Evolutionary conservation across 129 eudicot genomes (phyloP).

Genomic region (Saussurea involucrata): DNA sequence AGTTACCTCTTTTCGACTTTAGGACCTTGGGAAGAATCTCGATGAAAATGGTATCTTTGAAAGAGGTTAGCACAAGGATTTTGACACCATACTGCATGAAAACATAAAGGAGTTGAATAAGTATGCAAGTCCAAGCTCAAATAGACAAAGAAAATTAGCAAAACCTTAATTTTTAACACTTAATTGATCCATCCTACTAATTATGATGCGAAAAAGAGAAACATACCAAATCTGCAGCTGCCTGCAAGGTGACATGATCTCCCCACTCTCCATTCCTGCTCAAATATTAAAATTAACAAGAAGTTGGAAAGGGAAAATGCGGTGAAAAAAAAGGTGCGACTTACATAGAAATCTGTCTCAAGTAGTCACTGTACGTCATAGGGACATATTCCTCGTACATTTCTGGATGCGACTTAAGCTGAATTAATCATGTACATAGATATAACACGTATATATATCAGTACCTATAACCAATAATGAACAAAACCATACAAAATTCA

Average conservation of each 20-base stretch:
- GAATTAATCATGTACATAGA: constrained; percentile 5
- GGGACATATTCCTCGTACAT: constrained; percentile 61
- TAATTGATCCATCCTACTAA: neutral
- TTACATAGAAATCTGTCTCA: constrained; percentile 51
- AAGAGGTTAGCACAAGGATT: constrained; percentile 55
- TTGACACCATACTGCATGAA: constrained; percentile 53
- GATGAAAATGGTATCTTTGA: constrained; percentile 48
- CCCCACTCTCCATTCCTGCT: constrained; percentile 34
- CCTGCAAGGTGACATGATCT: constrained; percentile 33
- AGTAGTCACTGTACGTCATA: constrained; percentile 48
- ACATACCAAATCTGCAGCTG: constrained; percentile 28
- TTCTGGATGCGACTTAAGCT: constrained; percentile 59
- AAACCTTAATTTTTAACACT: neutral
- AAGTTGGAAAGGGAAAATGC: neutral
- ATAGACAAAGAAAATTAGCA: neutral
- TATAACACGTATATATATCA: constrained; percentile 8
- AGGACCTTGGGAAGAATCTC: constrained; percentile 60
- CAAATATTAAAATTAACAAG: neutral
- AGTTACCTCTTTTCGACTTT: constrained; percentile 50
- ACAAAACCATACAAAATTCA: neutral
- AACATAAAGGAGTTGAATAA: neutral
- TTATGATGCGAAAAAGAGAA: neutral
- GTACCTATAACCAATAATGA: neutral
- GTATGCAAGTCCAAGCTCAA: neutral
- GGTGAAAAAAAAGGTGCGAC: neutral